Base-by-base conservation (phyloP, 2,329 filamentous ascomycete species). In the Exutisphaerella laricina region DNA sequence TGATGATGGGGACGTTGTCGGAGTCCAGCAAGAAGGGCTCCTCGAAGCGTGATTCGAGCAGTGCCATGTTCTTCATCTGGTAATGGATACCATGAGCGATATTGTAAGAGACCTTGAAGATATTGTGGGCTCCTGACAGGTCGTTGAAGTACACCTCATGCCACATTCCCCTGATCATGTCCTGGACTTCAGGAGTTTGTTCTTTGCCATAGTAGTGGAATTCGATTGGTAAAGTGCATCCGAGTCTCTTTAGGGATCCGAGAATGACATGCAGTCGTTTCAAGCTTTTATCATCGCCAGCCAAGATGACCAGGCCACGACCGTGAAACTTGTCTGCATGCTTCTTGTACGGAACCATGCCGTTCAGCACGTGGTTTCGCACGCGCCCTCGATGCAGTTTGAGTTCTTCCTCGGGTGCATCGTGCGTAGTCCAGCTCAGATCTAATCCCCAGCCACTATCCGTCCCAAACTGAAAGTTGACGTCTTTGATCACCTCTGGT, bases 11-110 rank as follows among this genome's bases (percentile, higher is more conserved):
- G 33, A 65, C 53, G 41, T 65, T 66, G 49, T 66, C 63, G 7
- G 61, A 61, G 49, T 66, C 63, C n/a, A 66, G 46, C 2, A 66
- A 47, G 8, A 66, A 49, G 3, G 55, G 53, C 46, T 66, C 62
- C 20, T 60, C 58, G 46, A 65, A 66, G 18, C 58, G 58, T 5
- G 62, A 63, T 42, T 65, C 64, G 46, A 66, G 42, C 21, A 65
- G 28, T 8, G 63, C 61, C 1, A 60, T 60, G 10, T 59, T 59
- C 46, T 66, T 66, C 50, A 66, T 54, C 37, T 64, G 57, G 49
- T 61, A 50, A 42, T 50, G 45, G 13, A 45, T 43, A 12, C 42
- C 41, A 28, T 39, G 29, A 4, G 45, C 39, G 4, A 33, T 39
- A 35, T 49, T 42, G 29, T 55, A 49, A 12, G 50, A 48, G 9